Evolutionary conservation across 2,329 filamentous ascomycete species (phyloP), one percentile per base, ranked within the genome.

Genomic region (Fusarium torulosum): DNA sequence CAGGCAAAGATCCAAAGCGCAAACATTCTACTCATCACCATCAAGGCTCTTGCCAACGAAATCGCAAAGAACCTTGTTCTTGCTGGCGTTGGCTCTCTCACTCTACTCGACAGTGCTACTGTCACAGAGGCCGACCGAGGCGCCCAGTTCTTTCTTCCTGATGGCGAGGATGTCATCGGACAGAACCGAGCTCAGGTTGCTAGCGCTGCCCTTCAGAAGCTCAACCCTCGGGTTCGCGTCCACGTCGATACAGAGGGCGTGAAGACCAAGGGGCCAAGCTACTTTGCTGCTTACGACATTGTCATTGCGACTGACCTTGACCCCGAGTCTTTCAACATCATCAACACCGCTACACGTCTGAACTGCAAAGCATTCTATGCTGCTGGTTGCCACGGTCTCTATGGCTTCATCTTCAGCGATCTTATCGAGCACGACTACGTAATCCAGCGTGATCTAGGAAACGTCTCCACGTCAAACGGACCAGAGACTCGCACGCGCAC

Each of bases 41-140:
- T 97, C 78, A 92, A 91, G 75, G 94, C 92, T 1, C 87, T 99
- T 17, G 94, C 92, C 59, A 96, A 95, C 76, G 96, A 99, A 80
- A 91, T 98, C 54, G 94, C 96, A 66, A 99, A 99, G 83, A 99
- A 98, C 76, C 89, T 99, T 21, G 95, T 97, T 19, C 88, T 99
- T 4, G 94, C 96, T 21, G 96, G 96, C 61, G 91, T 99, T 73
- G 91, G 92, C 58, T 95, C 93, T 31, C 85, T 99, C 63, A 98
- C 95, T 17, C 89, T 99, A 56, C 84, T 96, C 59, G 96, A 99
- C 79, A 86, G 92, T 73, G 88, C 90, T 54, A 66, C 81, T 11
- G 91, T 97, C 56, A 91, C 87, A 1, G 90, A 94, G 73, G 87
- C 91, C 50, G 95, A 98, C 76, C 82, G 97, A 3, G 92, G 91